Percentiles rank a stretch among this genome's conserved stretches.
phyloP scores from a whole-genome alignment of 2,329 filamentous ascomycete genomes.

The Cephalotrichum gorgonifer region DNA sequence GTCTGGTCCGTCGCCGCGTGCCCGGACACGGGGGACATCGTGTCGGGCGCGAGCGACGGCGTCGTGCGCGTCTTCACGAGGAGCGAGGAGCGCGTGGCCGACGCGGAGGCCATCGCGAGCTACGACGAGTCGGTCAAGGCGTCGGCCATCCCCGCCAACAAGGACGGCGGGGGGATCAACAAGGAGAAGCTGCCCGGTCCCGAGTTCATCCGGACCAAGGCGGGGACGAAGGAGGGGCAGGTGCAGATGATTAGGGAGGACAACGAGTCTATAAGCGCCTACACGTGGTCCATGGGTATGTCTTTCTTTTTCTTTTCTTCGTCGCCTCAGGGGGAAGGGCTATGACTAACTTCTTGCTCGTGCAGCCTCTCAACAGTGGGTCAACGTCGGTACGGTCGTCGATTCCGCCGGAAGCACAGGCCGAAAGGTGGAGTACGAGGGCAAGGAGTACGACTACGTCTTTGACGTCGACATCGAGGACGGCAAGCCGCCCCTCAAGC shows the following conservation, averaged over 20 bases:
- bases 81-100: conserved; percentile 57
- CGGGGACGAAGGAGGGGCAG: conserved; percentile 92
- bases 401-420: conserved; percentile 77
- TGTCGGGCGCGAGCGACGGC: conserved; percentile 85
- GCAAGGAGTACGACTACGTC: conserved; percentile 89
- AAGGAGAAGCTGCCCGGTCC: conserved; percentile 86
- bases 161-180: conserved; percentile 74
- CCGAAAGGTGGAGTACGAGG: conserved; percentile 64
- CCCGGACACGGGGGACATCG: conserved; percentile 75
- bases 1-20: conserved; percentile 91
- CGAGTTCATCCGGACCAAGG: conserved; percentile 71
- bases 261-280: conserved; percentile 73
- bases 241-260: conserved; percentile 81
- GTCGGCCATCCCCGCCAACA: conserved; percentile 81
- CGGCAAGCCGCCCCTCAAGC: conserved; percentile 80
- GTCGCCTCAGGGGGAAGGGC: not conserved
- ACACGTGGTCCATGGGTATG: conserved; percentile 65
- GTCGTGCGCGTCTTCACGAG: conserved; percentile 77
- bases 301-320: conserved; percentile 11
- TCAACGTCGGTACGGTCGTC: conserved; percentile 88
- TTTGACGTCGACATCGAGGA: conserved; percentile 97
- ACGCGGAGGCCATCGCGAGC: conserved; percentile 53
- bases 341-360: not conserved
- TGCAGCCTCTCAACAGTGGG: conserved; percentile 58
- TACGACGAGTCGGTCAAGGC: conserved; percentile 77